phyloP scores from a whole-genome alignment of 2,329 filamentous ascomycete genomes.

The Stemphylium lycopersici region DNA sequence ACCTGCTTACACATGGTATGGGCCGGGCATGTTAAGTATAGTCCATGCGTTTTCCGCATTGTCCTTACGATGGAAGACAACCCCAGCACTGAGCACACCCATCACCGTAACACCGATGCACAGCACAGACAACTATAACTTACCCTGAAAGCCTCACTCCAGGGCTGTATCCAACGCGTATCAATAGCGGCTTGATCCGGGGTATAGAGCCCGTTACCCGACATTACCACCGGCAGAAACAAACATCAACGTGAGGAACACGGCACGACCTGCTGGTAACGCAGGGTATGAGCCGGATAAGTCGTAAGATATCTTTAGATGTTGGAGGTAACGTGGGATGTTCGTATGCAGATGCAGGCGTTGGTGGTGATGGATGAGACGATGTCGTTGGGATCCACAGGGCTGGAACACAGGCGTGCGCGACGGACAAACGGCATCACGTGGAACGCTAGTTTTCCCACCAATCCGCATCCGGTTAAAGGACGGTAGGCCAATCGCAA shows the following conservation, averaged over 20 bases:
- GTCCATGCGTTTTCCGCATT: neutral
- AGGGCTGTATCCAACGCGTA: constrained; percentile 37
- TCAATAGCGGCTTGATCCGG: constrained; percentile 38
- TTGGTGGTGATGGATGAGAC: constrained; percentile 10
- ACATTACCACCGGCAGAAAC: constrained; percentile 27
- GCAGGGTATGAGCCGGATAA: constrained; percentile 1
- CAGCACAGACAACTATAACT: constrained; percentile 11
- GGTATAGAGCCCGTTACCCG: constrained; percentile 35
- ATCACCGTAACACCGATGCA: neutral
- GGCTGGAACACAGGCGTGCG: neutral
- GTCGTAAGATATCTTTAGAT: constrained; percentile 12
- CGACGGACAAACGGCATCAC: constrained; percentile 15
- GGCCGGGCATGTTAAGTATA: neutral
- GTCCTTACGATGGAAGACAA: neutral
- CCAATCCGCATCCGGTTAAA: constrained; percentile 24
- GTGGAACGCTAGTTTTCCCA: constrained; percentile 21
- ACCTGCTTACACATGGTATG: neutral
- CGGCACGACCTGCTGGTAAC: constrained; percentile 14
- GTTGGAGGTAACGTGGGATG: neutral
- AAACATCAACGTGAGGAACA: constrained; percentile 15
- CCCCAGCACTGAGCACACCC: neutral
- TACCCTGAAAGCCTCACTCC: constrained; percentile 43
- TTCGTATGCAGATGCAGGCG: constrained; percentile 3
- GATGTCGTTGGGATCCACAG: constrained; percentile 6
- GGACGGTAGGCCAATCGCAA: constrained; percentile 8